phyloP scores from a whole-genome alignment of 2,329 filamentous ascomycete species.

The Xylariaceae sp. region DNA sequence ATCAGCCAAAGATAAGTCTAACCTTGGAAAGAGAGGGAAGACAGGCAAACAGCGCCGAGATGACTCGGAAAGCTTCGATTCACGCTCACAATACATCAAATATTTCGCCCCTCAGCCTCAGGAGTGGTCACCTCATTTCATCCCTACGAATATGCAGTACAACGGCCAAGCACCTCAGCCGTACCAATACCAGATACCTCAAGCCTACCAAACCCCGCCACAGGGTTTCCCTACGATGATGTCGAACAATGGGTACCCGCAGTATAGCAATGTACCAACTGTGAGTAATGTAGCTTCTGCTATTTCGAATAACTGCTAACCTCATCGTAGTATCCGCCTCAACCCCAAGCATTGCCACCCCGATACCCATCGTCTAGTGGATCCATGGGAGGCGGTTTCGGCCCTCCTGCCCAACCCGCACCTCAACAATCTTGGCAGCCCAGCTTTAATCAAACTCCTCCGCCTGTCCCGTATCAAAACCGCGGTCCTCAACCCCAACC shows the following conservation, averaged over 20 bases:
- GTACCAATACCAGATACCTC: slow-evolving; percentile 54
- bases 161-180: slow-evolving; percentile 53
- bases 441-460: slow-evolving; percentile 34
- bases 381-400: slow-evolving; percentile 44
- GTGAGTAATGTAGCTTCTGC: slow-evolving; percentile 47
- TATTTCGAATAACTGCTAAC: slow-evolving; percentile 4
- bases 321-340: slow-evolving; percentile 45
- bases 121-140: slow-evolving; percentile 64
- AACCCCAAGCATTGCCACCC: slow-evolving; percentile 40
- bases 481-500: slow-evolving; percentile 38
- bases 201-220: slow-evolving; percentile 53
- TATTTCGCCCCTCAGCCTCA: slow-evolving; percentile 64
- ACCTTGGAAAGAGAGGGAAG: slow-evolving; percentile 74
- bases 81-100: slow-evolving; percentile 72
- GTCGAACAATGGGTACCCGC: slow-evolving; percentile 51
- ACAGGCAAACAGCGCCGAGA: slow-evolving; percentile 67
- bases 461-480: slow-evolving; percentile 35
- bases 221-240: slow-evolving; percentile 54
- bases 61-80: slow-evolving; percentile 70
- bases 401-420: slow-evolving; percentile 43
- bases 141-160: slow-evolving; percentile 53
- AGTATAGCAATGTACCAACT: slow-evolving; percentile 53
- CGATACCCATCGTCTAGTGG: slow-evolving; percentile 47
- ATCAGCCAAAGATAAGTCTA: slow-evolving; percentile 78
- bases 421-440: slow-evolving; percentile 47